These are phyloP conservation scores for Sporothrix inflata DNA, from an alignment of 2,329 filamentous ascomycete genomes.

Conservation along the genomic window DNA sequence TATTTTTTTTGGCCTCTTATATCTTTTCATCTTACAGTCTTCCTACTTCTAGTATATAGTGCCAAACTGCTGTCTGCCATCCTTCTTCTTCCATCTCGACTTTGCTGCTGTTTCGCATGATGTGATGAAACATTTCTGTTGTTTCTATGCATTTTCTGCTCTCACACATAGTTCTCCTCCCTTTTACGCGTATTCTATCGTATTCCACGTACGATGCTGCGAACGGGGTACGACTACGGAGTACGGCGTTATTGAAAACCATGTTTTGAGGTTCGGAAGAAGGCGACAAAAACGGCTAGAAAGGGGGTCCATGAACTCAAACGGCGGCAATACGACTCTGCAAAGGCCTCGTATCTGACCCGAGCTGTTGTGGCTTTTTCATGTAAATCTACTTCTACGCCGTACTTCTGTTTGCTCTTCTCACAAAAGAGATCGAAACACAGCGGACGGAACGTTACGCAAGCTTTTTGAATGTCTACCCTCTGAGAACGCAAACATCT, in stretches of 20 bases:
- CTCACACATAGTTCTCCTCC: background rate
- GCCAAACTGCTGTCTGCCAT: background rate
- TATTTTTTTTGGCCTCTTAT: too few species aligned
- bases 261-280: background rate
- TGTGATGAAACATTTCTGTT: conserved; percentile 1
- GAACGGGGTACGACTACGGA: background rate
- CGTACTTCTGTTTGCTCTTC: background rate
- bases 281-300: background rate
- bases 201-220: background rate
- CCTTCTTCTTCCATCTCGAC: background rate
- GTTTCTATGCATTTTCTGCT: background rate
- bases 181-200: background rate
- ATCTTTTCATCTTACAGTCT: too few species aligned
- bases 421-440: background rate
- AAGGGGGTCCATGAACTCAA: background rate
- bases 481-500: background rate
- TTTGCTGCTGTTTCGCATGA: background rate
- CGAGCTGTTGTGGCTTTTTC: background rate
- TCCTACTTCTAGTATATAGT: background rate
- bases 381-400: background rate
- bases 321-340: background rate
- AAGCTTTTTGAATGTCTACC: background rate
- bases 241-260: background rate
- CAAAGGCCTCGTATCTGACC: background rate
- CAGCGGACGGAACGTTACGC: background rate